Conservation (phyloP, 441 rosid genomes). For the Omphalea diandra region DNA sequence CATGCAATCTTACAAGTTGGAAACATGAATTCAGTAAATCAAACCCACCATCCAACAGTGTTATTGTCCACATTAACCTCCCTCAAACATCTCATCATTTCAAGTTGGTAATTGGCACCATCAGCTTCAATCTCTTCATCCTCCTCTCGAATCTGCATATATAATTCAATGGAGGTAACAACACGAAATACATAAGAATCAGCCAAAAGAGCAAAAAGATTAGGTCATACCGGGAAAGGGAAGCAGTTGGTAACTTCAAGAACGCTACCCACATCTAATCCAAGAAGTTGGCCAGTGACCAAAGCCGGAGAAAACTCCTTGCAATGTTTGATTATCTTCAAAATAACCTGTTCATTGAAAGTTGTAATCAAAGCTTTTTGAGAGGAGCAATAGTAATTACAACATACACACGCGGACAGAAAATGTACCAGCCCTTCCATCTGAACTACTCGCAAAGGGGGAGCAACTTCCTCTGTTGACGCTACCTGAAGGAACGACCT, state of each 20-base stretch:
- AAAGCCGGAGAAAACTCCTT: slow-evolving; percentile 89
- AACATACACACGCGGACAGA: neutral
- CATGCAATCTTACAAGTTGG: too few species aligned
- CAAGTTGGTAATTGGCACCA: slow-evolving; percentile 98
- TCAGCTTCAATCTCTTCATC: slow-evolving; percentile 97
- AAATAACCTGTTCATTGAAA: slow-evolving; percentile 50
- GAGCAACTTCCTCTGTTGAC: slow-evolving; percentile 72
- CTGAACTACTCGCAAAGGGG: slow-evolving; percentile 95
- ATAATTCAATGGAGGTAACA: neutral
- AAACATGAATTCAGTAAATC: neutral
- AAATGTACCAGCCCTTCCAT: slow-evolving; percentile 83
- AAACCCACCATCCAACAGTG: slow-evolving; percentile 86
- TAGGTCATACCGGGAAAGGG: slow-evolving; percentile 74
- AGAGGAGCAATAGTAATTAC: neutral
- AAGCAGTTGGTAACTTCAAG: slow-evolving; percentile 98
- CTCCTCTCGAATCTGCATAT: slow-evolving; percentile 66
- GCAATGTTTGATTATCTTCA: slow-evolving; percentile 96
- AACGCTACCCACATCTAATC: slow-evolving; percentile 92
- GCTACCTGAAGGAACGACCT: slow-evolving; percentile 89
- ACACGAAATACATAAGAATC: neutral
- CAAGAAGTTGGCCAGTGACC: slow-evolving; percentile 95
- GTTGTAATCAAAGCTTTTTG: neutral
- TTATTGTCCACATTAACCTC: slow-evolving; percentile 98
- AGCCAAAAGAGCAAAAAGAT: neutral
- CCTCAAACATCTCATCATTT: slow-evolving; percentile 95